Evolutionary conservation across 176 grass and related monocot genomes (phyloP).

Genomic region (Pontederia paniculata): DNA sequence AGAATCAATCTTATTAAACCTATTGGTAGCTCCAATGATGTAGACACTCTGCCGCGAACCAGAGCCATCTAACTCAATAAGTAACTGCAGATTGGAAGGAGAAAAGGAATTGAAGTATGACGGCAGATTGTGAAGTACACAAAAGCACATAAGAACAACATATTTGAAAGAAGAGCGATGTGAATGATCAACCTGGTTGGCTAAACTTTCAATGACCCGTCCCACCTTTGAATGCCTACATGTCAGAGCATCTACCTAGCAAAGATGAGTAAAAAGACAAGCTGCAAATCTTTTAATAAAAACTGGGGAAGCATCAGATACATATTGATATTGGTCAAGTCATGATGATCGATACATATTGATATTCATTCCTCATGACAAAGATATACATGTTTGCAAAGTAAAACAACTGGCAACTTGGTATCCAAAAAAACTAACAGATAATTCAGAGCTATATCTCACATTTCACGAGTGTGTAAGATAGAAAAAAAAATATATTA

Average conservation of each 20-base stretch:
- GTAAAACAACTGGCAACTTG: too few species aligned
- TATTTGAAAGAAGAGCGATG: not conserved
- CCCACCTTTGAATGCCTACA: constrained; percentile 66
- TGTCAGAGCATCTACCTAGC: constrained; percentile 86
- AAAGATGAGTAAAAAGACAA: constrained; percentile 16
- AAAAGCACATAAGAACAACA: not conserved
- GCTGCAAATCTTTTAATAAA: not conserved
- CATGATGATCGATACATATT: too few species aligned
- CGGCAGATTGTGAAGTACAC: too few species aligned
- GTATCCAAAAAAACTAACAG: too few species aligned
- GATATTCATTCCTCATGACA: too few species aligned
- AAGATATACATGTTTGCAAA: too few species aligned
- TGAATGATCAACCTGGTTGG: constrained; percentile 51
- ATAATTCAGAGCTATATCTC: too few species aligned
- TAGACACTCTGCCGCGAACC: constrained; percentile 61
- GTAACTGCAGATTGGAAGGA: constrained; percentile 23
- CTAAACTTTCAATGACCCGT: constrained; percentile 64
- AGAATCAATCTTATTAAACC: constrained; percentile 25
- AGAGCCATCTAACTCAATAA: constrained; percentile 81
- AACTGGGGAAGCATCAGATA: not conserved
- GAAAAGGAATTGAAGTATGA: not conserved
- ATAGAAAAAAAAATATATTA: too few species aligned
- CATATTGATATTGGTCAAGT: too few species aligned
- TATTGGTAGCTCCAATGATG: constrained; percentile 93
- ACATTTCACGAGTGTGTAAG: too few species aligned